A percentile compares a stretch with the other conserved stretches of the same genome.
Conservation (phyloP, 352 stramenopile species). For the Pythium dissotocum region DNA sequence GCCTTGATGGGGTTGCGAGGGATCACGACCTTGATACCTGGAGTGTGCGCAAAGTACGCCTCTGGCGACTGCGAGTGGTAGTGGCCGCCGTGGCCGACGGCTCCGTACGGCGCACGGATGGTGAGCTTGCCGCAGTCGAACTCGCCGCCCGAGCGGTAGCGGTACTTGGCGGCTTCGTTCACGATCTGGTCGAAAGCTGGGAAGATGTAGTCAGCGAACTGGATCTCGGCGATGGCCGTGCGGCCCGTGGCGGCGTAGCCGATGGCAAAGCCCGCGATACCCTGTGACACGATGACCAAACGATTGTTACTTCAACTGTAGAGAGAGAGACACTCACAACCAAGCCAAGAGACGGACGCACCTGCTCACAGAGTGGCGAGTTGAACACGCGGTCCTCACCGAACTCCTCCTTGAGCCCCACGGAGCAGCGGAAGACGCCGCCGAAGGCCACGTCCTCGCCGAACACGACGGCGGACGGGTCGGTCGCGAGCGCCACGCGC, state of each 20-base stretch:
- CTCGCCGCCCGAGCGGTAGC: conserved; percentile 97
- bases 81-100: conserved; percentile 92
- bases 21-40: conserved; percentile 97
- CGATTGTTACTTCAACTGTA: neutral
- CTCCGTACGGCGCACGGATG: conserved; percentile 94
- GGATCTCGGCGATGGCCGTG: conserved; percentile 98
- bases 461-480: conserved; percentile 93
- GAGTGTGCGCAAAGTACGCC: conserved; percentile 97
- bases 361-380: conserved; percentile 95
- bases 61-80: conserved; percentile 97
- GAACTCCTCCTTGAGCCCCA: conserved; percentile 94
- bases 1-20: conserved; percentile 92
- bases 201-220: conserved; percentile 99
- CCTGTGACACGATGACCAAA: conserved; percentile 19
- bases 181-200: conserved; percentile 96
- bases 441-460: conserved; percentile 98
- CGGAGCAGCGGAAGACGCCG: conserved; percentile 97
- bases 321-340: neutral
- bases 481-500: conserved; percentile 86
- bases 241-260: conserved; percentile 95
- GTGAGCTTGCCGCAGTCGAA: conserved; percentile 98
- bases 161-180: conserved; percentile 98
- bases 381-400: conserved; percentile 96
- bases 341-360: conserved; percentile 7
- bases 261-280: conserved; percentile 95